Conservation (phyloP, 768 basidiomycete species). For the Tulasnella sp. region DNA sequence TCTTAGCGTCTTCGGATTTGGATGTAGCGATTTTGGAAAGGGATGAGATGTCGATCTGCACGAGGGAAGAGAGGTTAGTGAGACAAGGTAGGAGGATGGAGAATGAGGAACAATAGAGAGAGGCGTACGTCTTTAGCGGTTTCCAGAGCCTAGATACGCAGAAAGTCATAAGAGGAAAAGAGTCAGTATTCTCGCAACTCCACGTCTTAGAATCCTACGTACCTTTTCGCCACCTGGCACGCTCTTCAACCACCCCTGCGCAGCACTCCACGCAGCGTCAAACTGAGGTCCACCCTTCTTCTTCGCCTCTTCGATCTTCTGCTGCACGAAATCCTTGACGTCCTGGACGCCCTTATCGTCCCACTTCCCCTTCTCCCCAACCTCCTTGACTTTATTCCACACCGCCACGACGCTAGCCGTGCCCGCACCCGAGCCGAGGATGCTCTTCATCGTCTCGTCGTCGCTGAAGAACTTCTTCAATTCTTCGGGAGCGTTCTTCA, state of each 20-base stretch:
- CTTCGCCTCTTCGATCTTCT: constrained; percentile 28
- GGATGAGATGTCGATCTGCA: constrained; percentile 3
- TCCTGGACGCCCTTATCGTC: constrained; percentile 30
- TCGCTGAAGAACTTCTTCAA: constrained; percentile 29
- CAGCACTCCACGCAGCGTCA: background rate
- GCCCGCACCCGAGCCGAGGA: constrained; percentile 17
- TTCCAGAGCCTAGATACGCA: background rate
- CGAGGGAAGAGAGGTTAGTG: background rate
- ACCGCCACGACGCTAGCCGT: constrained; percentile 24
- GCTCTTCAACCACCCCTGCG: constrained; percentile 10
- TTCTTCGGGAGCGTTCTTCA: constrained; percentile 29
- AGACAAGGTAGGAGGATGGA: background rate
- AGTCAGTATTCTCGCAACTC: background rate
- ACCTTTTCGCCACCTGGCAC: constrained; percentile 16
- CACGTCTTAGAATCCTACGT: too few species aligned
- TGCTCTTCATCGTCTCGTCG: constrained; percentile 26
- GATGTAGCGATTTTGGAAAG: background rate
- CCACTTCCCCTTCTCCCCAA: constrained; percentile 24
- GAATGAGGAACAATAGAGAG: background rate
- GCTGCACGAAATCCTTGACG: constrained; percentile 28
- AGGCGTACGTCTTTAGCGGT: background rate
- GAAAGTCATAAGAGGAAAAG: background rate
- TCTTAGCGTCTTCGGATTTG: background rate
- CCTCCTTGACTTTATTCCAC: constrained; percentile 27
- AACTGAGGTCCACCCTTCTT: constrained; percentile 2